These are phyloP conservation scores for Fabrea salina DNA, from an alignment of 169 alveolate genomes.

Conservation along the genomic window DNA sequence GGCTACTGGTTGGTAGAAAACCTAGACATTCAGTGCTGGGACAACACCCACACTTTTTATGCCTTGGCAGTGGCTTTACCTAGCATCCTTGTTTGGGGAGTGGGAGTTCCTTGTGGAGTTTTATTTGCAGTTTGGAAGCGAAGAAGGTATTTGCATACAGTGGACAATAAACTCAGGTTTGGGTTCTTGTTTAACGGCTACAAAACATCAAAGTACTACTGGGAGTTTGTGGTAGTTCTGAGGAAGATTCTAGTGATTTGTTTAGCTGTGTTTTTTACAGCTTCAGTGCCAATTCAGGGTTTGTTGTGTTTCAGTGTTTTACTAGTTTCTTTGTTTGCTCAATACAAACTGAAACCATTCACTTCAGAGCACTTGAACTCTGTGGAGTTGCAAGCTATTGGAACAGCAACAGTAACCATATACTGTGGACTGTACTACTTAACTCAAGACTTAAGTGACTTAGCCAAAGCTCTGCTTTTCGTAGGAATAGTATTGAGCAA, in stretches of 20 bases:
- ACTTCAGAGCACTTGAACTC: constrained; percentile 24
- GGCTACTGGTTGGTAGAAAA: constrained; percentile 26
- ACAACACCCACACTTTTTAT: constrained; percentile 37
- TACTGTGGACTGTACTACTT: constrained; percentile 50
- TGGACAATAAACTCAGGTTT: constrained; percentile 12
- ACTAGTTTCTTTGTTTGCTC: constrained; percentile 18
- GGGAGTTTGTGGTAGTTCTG: constrained; percentile 45
- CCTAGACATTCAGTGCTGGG: constrained; percentile 43
- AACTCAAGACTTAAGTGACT: constrained; percentile 22
- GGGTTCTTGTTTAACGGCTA: constrained; percentile 54
- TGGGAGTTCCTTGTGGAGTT: constrained; percentile 50
- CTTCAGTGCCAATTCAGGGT: constrained; percentile 37
- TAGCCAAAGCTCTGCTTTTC: neutral
- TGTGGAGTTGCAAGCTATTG: constrained; percentile 34
- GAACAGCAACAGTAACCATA: constrained; percentile 37
- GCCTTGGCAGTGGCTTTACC: constrained; percentile 42
- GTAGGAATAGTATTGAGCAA: neutral
- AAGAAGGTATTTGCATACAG: constrained; percentile 27
- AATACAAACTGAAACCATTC: constrained; percentile 36
- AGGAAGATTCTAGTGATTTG: constrained; percentile 42
- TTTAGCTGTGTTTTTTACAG: constrained; percentile 26
- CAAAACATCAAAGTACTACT: constrained; percentile 30
- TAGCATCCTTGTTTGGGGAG: constrained; percentile 46
- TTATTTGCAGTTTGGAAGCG: constrained; percentile 14
- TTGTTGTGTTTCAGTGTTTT: constrained; percentile 34